A percentile compares a stretch with the other conserved stretches of the same genome.
Evolutionary conservation across 2,329 filamentous ascomycete genomes (phyloP).

Genomic region (Aureobasidium pullulans): DNA sequence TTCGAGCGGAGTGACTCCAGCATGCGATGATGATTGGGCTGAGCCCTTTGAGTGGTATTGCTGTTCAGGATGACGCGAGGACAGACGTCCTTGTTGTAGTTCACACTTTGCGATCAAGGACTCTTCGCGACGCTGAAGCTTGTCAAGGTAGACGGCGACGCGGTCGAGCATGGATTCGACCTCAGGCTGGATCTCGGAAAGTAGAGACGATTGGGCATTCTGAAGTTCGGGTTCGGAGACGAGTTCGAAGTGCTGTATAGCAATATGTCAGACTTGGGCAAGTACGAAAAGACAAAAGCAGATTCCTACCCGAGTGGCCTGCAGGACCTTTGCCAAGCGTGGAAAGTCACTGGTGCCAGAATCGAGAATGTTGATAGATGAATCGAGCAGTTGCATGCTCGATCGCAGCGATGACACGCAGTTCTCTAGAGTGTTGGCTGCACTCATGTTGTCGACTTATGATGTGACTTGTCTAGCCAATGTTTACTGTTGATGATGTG

Average conservation of each 20-base stretch:
- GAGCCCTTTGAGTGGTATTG: slow-evolving; percentile 15
- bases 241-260: slow-evolving; percentile 75
- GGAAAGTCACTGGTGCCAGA: slow-evolving; percentile 57
- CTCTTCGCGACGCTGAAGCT: slow-evolving; percentile 74
- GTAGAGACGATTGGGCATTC: slow-evolving; percentile 73
- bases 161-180: slow-evolving; percentile 70
- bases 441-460: slow-evolving; percentile 5
- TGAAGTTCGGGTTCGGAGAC: slow-evolving; percentile 78
- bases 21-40: neutral
- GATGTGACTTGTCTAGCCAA: neutral
- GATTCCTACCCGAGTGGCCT: slow-evolving; percentile 50
- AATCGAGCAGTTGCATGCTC: slow-evolving; percentile 55
- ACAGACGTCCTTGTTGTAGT: slow-evolving; percentile 67
- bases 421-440: slow-evolving; percentile 42
- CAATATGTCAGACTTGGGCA: neutral
- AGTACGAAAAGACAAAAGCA: neutral
- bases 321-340: slow-evolving; percentile 54
- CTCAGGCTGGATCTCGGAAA: slow-evolving; percentile 84
- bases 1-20: slow-evolving; percentile 37
- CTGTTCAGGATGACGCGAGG: slow-evolving; percentile 25
- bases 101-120: slow-evolving; percentile 75
- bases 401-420: slow-evolving; percentile 55
- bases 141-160: slow-evolving; percentile 76
- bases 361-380: slow-evolving; percentile 56
- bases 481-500: neutral